A percentile compares a stretch with the other conserved stretches of the same genome.
Evolutionary conservation across 106 monocot species (phyloP).

Genomic region (Iris macrosiphon): DNA sequence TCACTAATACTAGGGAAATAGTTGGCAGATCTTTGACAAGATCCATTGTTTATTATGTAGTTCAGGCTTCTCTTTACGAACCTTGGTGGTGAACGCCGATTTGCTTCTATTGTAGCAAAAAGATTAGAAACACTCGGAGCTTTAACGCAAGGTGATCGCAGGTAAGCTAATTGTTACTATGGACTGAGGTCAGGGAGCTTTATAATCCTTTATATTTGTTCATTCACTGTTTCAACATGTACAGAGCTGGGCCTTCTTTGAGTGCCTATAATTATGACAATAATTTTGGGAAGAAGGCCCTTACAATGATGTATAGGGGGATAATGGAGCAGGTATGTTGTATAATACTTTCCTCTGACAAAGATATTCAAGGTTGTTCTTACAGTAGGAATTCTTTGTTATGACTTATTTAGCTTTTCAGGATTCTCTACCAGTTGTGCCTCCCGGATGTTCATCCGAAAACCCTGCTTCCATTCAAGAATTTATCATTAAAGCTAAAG

Average conservation of each 20-base stretch:
- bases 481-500: conserved; percentile 75
- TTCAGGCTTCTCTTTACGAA: conserved; percentile 93
- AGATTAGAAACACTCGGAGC: conserved; percentile 93
- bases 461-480: conserved; percentile 52
- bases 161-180: conserved; percentile 31
- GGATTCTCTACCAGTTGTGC: conserved; percentile 69
- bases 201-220: neutral
- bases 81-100: conserved; percentile 94
- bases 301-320: conserved; percentile 80
- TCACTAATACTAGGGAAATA: too few relatives aligned
- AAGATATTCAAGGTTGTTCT: neutral
- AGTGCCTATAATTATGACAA: conserved; percentile 95
- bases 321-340: conserved; percentile 91
- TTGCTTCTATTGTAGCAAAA: conserved; percentile 99
- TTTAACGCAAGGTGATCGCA: conserved; percentile 98
- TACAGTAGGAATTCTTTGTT: neutral
- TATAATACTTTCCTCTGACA: conserved; percentile 1
- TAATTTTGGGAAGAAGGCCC: conserved; percentile 80
- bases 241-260: conserved; percentile 84
- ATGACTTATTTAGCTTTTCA: conserved; percentile 21
- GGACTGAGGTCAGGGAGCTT: neutral
- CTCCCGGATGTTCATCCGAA: conserved; percentile 83
- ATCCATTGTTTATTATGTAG: conserved; percentile 18
- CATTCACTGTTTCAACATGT: conserved; percentile 6
- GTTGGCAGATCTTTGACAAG: too few relatives aligned